Conservation (phyloP, 108 stramenopile species). For the Seminavis robusta region DNA sequence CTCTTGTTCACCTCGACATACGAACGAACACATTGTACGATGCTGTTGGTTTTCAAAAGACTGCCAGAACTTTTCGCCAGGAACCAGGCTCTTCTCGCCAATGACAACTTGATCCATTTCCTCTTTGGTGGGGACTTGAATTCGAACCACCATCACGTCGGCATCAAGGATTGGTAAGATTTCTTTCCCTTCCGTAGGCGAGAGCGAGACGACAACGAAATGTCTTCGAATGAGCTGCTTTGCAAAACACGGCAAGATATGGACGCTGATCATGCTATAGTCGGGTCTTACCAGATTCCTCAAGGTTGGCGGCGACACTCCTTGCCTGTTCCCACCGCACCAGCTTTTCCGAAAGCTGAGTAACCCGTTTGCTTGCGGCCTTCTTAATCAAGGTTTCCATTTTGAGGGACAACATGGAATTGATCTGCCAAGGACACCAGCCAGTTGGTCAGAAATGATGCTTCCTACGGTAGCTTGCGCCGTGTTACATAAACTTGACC, state of each 20-base stretch:
- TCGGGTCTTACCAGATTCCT: background rate
- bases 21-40: background rate
- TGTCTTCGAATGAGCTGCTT: no score
- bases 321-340: background rate
- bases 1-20: no score
- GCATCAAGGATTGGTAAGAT: no score
- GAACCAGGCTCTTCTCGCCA: constrained; percentile 2
- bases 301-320: background rate
- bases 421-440: no score
- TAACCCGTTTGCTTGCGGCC: background rate
- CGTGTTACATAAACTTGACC: no score
- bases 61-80: constrained; percentile 5
- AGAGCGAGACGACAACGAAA: no score
- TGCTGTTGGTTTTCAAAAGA: background rate
- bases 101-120: constrained; percentile 1
- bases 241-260: no score
- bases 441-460: no score
- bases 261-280: no score
- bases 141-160: constrained; percentile 1
- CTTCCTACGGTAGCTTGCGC: no score
- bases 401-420: constrained; percentile 4
- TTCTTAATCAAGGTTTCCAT: constrained; percentile 9
- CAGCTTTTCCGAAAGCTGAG: background rate
- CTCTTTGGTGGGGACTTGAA: background rate
- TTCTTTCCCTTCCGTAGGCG: no score